These are phyloP conservation scores for Yamadazyma pseudoaaseri DNA, from an alignment of 1,139 yeast genomes.

Conservation along the genomic window DNA sequence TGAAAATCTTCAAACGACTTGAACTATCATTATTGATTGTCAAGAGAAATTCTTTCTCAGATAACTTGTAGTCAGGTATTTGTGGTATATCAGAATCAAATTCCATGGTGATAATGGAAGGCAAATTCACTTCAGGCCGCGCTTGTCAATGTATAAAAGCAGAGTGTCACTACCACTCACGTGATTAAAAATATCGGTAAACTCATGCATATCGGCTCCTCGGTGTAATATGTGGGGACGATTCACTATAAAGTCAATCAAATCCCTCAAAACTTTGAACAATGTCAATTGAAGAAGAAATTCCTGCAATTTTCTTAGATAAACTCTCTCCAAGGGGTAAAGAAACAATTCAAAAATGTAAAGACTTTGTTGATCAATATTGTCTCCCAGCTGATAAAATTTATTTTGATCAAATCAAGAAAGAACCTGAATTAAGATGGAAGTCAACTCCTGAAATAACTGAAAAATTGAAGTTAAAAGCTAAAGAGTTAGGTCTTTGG, in stretches of 20 bases:
- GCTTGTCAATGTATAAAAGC: too few species aligned
- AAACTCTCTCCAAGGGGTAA: conserved; percentile 50
- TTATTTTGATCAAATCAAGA: conserved; percentile 39
- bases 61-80: conserved; percentile 77
- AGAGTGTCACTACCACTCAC: too few species aligned
- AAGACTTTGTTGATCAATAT: conserved; percentile 57
- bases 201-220: background rate
- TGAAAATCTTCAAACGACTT: conserved; percentile 36
- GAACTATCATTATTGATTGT: conserved; percentile 26
- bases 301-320: conserved; percentile 44
- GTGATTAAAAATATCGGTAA: too few species aligned
- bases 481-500: conserved; percentile 60
- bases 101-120: conserved; percentile 24
- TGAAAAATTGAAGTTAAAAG: conserved; percentile 55
- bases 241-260: background rate
- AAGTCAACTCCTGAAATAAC: conserved; percentile 46
- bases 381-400: conserved; percentile 58
- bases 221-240: conserved; percentile 2
- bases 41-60: conserved; percentile 73
- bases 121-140: conserved; percentile 6
- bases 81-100: conserved; percentile 51
- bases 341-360: conserved; percentile 48
- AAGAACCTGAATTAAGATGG: conserved; percentile 50
- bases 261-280: background rate
- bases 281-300: conserved; percentile 30